Evolutionary conservation across 2,329 filamentous ascomycete species (phyloP).

Genomic region (Penicillium janthinellum): DNA sequence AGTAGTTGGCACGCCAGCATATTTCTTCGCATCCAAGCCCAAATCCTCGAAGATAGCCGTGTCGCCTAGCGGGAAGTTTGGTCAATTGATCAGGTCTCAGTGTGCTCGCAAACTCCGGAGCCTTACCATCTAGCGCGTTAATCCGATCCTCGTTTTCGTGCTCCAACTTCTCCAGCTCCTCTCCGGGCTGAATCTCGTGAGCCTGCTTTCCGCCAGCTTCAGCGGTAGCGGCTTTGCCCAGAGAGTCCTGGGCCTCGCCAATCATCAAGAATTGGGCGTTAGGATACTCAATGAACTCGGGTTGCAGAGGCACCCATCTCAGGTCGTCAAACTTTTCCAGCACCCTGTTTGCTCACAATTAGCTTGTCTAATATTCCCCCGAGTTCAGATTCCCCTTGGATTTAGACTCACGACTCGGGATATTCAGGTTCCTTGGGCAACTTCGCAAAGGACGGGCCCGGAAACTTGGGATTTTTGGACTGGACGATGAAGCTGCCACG

Average conservation of each 20-base stretch:
- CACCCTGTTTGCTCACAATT: conserved; percentile 50
- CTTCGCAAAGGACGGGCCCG: conserved; percentile 64
- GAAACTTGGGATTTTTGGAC: conserved; percentile 75
- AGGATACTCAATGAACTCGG: conserved; percentile 72
- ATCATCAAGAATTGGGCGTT: conserved; percentile 79
- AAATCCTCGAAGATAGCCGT: conserved; percentile 63
- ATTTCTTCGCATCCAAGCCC: conserved; percentile 63
- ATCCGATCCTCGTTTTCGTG: conserved; percentile 72
- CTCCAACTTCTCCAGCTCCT: conserved; percentile 74
- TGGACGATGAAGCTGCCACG: conserved; percentile 78
- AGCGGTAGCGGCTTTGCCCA: conserved; percentile 40
- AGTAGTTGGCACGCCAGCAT: conserved; percentile 63
- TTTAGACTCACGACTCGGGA: conserved; percentile 62
- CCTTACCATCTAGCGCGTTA: conserved; percentile 56
- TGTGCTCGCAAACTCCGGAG: background rate
- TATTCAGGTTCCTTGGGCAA: conserved; percentile 69
- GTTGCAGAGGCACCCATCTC: conserved; percentile 73
- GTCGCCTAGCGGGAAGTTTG: conserved; percentile 47
- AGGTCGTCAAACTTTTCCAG: conserved; percentile 70
- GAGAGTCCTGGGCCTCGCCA: conserved; percentile 53
- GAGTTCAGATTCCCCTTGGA: background rate
- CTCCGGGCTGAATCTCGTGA: conserved; percentile 64
- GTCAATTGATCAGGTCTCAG: conserved; percentile 4
- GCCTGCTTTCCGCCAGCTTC: conserved; percentile 49
- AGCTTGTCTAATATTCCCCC: background rate